Percentiles rank a stretch among this genome's conserved stretches.
These are phyloP conservation scores for Didymella lethalis DNA, from an alignment of 2,329 filamentous ascomycete species.

Conservation along the genomic window DNA sequence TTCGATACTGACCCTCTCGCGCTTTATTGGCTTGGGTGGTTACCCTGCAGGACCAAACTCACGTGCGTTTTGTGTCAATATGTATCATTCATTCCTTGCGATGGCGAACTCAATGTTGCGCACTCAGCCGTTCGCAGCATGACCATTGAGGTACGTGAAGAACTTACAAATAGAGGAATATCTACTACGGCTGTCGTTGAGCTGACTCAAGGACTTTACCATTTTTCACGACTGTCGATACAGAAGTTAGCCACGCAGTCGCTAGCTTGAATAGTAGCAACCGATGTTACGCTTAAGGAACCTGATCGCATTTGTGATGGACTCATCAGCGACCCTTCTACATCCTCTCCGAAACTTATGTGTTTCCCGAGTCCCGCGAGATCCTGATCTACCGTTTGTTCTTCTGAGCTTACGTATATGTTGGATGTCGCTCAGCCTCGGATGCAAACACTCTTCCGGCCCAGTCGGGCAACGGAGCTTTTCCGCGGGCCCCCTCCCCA, in stretches of 20 bases:
- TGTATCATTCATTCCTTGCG: neutral
- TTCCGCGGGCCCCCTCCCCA: neutral
- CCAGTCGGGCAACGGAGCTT: neutral
- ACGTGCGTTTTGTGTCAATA: neutral
- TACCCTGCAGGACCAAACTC: no score
- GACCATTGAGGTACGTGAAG: neutral
- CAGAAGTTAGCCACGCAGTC: neutral
- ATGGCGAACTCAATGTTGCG: neutral
- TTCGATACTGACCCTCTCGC: neutral
- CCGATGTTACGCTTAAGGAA: neutral
- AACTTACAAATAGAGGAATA: neutral
- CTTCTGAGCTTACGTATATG: neutral
- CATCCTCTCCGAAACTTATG: neutral
- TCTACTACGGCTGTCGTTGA: neutral
- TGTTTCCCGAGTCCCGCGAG: neutral
- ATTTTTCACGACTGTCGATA: neutral
- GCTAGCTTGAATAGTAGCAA: neutral
- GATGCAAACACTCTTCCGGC: neutral
- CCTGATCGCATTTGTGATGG: neutral
- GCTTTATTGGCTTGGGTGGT: no score
- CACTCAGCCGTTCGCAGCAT: neutral
- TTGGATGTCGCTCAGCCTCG: neutral
- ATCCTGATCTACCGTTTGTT: neutral
- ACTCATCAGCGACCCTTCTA: neutral
- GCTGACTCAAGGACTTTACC: neutral